These are phyloP conservation scores for Boletus tomentosulus DNA, from an alignment of 768 basidiomycete genomes.

Conservation along the genomic window DNA sequence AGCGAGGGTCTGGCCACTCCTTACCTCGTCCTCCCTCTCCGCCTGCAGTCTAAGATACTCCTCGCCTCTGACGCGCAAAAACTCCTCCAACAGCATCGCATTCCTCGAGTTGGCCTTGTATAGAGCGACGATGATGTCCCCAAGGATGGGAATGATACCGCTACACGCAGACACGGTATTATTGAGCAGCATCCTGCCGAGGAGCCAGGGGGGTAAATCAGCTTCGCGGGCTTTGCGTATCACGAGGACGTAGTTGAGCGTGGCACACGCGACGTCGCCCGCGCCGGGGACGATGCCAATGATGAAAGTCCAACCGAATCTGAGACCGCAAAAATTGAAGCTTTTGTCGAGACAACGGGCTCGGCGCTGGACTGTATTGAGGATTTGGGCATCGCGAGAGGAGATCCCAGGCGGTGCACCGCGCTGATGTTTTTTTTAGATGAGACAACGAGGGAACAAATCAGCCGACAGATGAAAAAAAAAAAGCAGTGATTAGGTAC, in stretches of 20 bases:
- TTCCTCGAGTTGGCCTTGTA: conserved; percentile 91
- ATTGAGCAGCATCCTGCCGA: conserved; percentile 72
- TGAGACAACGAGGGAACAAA: not conserved
- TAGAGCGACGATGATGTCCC: conserved; percentile 70
- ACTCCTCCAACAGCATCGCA: conserved; percentile 82
- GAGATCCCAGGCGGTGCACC: conserved; percentile 74
- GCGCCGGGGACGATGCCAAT: conserved; percentile 71
- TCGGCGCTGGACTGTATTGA: conserved; percentile 68
- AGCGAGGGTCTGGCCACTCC: conserved; percentile 7
- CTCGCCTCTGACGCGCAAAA: conserved; percentile 71
- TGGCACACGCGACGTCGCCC: conserved; percentile 60
- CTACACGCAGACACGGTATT: conserved; percentile 63
- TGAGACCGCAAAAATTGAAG: conserved; percentile 72
- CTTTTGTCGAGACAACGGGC: conserved; percentile 89
- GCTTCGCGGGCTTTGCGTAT: conserved; percentile 71
- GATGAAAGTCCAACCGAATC: conserved; percentile 84
- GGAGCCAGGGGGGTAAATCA: conserved; percentile 65
- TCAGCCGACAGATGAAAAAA: no score
- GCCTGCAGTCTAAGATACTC: conserved; percentile 56
- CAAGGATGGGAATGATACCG: conserved; percentile 67
- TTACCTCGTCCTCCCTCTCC: conserved; percentile 27
- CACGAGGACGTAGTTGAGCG: conserved; percentile 73
- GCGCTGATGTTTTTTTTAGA: conserved; percentile 39
- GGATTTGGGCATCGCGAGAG: conserved; percentile 65
- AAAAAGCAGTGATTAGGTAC: conserved; percentile 26